A percentile compares a stretch with the other conserved stretches of the same genome.
Conservation (phyloP, 2,329 filamentous ascomycete species). For the Penicillium sp. region DNA sequence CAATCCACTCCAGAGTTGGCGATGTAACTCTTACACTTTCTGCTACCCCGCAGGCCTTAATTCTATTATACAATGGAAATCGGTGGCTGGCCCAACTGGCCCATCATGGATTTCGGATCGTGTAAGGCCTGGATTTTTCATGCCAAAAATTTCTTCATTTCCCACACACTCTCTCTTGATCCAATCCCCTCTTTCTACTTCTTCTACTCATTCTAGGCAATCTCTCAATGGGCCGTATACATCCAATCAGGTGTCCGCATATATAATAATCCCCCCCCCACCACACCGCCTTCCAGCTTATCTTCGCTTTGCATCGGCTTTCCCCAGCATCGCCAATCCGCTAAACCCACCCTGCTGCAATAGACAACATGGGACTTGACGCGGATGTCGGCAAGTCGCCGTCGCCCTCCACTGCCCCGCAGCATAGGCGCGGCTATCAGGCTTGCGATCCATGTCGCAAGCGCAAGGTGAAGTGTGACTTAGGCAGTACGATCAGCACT, state of each 20-base stretch:
- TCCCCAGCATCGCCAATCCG: slow-evolving; percentile 26
- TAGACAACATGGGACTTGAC: slow-evolving; percentile 21
- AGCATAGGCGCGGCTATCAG: slow-evolving; percentile 54
- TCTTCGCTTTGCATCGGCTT: slow-evolving; percentile 48
- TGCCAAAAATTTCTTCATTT: not conserved
- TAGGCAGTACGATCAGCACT: slow-evolving; percentile 48
- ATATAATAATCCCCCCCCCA: too few relatives aligned
- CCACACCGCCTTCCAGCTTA: slow-evolving; percentile 38
- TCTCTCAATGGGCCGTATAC: not conserved
- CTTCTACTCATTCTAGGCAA: too few relatives aligned
- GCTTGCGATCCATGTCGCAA: slow-evolving; percentile 55
- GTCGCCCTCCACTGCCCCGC: slow-evolving; percentile 39
- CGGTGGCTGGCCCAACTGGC: slow-evolving; percentile 17
- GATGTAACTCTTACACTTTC: slow-evolving; percentile 18
- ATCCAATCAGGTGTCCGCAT: not conserved
- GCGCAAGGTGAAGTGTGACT: slow-evolving; percentile 54
- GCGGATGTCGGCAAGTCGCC: slow-evolving; percentile 32
- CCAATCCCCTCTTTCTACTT: not conserved
- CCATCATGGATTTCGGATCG: not conserved
- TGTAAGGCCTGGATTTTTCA: not conserved
- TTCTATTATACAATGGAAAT: slow-evolving; percentile 29
- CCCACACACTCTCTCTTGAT: not conserved
- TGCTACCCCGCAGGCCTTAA: slow-evolving; percentile 34
- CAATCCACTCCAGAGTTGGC: not conserved
- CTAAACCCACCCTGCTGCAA: slow-evolving; percentile 22